These are phyloP conservation scores for Lentithecium fluviatile DNA, from an alignment of 495 filamentous ascomycete species.

Conservation along the genomic window DNA sequence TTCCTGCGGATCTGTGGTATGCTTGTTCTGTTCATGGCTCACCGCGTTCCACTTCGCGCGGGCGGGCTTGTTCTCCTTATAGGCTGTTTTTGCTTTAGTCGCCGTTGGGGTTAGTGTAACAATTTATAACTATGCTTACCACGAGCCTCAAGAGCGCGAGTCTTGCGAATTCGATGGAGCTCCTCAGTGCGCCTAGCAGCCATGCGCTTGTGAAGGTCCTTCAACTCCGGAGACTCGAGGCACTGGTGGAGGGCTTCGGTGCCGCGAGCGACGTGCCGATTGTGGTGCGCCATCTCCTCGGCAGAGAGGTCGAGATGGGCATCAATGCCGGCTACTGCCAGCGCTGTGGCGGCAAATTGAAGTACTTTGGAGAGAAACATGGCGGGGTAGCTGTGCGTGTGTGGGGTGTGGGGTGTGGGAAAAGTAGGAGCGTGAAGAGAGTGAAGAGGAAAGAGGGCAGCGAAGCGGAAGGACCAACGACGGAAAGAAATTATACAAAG, in stretches of 20 bases:
- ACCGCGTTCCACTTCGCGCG: background rate
- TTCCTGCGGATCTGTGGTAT: constrained; percentile 3
- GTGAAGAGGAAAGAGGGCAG: background rate
- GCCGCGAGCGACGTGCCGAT: background rate
- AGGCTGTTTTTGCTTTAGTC: background rate
- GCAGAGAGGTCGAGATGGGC: constrained; percentile 8
- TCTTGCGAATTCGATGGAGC: constrained; percentile 1
- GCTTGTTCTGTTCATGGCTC: background rate
- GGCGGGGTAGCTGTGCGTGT: no score
- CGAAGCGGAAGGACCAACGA: no score
- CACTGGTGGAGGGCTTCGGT: constrained; percentile 14
- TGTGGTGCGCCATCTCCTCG: constrained; percentile 7
- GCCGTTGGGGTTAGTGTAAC: background rate
- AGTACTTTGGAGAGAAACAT: background rate
- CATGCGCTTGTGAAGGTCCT: constrained; percentile 2
- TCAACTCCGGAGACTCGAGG: constrained; percentile 4
- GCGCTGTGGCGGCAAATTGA: background rate
- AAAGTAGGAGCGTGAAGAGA: background rate
- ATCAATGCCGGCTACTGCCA: background rate
- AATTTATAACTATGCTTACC: background rate
- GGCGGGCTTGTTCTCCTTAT: background rate
- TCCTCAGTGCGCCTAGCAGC: background rate
- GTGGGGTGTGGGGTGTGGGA: no score
- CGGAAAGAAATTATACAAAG: no score
- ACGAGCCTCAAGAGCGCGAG: background rate